Evolutionary conservation across 768 basidiomycete species (phyloP).

Genomic region (Leccinum fibrillosum): DNA sequence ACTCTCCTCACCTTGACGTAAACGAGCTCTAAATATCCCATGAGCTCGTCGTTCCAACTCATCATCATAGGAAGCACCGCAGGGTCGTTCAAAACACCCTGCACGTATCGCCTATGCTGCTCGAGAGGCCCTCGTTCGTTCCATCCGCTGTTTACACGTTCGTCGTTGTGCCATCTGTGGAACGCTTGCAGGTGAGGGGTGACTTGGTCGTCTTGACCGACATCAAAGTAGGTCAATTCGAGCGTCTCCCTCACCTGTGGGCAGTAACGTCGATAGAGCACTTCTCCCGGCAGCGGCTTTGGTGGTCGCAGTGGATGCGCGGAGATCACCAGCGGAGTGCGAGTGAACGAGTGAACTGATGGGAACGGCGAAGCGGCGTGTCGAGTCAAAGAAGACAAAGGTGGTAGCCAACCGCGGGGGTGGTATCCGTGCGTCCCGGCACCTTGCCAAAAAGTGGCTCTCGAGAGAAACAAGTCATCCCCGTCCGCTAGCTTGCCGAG

Average conservation of each 20-base stretch:
- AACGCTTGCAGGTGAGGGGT: conserved; percentile 41
- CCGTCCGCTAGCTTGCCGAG: conserved; percentile 3
- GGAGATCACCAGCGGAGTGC: conserved; percentile 45
- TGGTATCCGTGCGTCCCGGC: conserved; percentile 39
- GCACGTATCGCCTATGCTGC: conserved; percentile 41
- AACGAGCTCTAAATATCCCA: conserved; percentile 45
- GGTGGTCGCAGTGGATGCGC: conserved; percentile 49
- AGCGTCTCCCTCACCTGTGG: conserved; percentile 34
- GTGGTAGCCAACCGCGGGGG: conserved; percentile 30
- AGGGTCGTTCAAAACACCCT: conserved; percentile 34
- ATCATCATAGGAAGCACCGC: conserved; percentile 40
- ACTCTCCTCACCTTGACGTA: conserved; percentile 40
- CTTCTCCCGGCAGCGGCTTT: conserved; percentile 39
- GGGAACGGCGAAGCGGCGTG: conserved; percentile 33
- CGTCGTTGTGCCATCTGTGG: conserved; percentile 48
- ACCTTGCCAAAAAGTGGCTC: conserved; percentile 49
- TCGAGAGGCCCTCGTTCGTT: conserved; percentile 43
- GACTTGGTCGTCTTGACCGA: conserved; percentile 9
- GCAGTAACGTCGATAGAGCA: conserved; percentile 38
- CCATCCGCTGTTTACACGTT: conserved; percentile 46
- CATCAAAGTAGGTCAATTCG: conserved; percentile 29
- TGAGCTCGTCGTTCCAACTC: conserved; percentile 43
- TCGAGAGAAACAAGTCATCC: conserved; percentile 37
- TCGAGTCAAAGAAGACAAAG: conserved; percentile 29
- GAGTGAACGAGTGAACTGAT: conserved; percentile 39